phyloP scores from a whole-genome alignment of 805 yeast genomes.

The Wickerhamiella galacta region DNA sequence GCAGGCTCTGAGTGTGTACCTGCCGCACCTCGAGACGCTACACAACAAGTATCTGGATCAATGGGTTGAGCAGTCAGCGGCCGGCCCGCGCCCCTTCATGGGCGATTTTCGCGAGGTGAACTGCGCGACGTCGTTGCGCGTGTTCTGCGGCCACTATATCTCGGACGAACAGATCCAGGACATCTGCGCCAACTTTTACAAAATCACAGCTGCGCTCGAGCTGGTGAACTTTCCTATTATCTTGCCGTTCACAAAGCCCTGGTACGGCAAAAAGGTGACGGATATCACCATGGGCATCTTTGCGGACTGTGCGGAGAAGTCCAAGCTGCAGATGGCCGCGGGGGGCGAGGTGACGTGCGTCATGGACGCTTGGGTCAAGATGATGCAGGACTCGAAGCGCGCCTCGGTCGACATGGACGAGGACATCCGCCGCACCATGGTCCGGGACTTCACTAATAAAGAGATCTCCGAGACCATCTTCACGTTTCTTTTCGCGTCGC shows the following conservation, averaged over 20 bases:
- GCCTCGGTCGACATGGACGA: slow-evolving; percentile 26
- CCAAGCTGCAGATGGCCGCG: slow-evolving; percentile 60
- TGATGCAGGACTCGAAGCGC: slow-evolving; percentile 60
- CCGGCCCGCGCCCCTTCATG: slow-evolving; percentile 65
- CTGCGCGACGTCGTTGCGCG: slow-evolving; percentile 84
- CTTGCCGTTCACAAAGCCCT: slow-evolving; percentile 87
- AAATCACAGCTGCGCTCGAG: slow-evolving; percentile 90
- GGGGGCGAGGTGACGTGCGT: slow-evolving; percentile 76
- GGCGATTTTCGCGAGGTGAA: slow-evolving; percentile 87
- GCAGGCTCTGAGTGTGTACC: slow-evolving; percentile 63
- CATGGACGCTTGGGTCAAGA: slow-evolving; percentile 86
- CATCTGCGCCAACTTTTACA: slow-evolving; percentile 83
- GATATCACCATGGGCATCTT: slow-evolving; percentile 88
- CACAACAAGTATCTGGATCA: slow-evolving; percentile 67
- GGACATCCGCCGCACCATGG: slow-evolving; percentile 38
- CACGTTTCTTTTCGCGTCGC: slow-evolving; percentile 93
- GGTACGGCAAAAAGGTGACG: slow-evolving; percentile 92
- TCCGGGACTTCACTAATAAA: slow-evolving; percentile 72
- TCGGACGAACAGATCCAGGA: slow-evolving; percentile 76
- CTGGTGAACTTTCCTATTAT: slow-evolving; percentile 95
- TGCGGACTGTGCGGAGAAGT: slow-evolving; percentile 72
- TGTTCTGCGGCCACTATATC: slow-evolving; percentile 92
- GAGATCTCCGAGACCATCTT: slow-evolving; percentile 94
- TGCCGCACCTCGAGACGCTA: slow-evolving; percentile 69
- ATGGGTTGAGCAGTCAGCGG: slow-evolving; percentile 41